Evolutionary conservation across 371 early-diverging fungal genomes (phyloP), one percentile per base, ranked within the genome.

Genomic region (Rhizopus sp.): DNA sequence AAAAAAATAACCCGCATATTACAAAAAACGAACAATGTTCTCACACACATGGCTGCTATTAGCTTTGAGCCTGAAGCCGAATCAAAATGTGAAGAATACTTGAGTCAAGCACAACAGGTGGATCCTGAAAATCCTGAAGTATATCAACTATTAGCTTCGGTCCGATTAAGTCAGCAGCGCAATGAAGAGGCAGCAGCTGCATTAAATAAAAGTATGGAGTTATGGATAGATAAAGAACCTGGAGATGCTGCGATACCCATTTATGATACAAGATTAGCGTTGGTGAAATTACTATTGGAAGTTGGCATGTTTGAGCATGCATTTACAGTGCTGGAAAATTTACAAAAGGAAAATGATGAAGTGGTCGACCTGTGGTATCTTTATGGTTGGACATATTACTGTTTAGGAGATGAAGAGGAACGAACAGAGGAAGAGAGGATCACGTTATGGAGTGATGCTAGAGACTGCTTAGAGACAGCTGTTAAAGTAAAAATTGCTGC

Each of bases 11-110:
- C 23, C 2, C 23, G 23, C 2, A 23, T 2, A 29, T 48, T 29
- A 47, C 13, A 33, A 46, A 44, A 9, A 41, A 32, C 8, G 31
- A 38, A 50, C 9, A 17, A 12, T 8, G 3, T 1, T 42, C n/a
- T 1, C 39, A 47, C 46, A 7, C n/a, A 12, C 44, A 7, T 13
- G 17, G 33, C 32, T 17, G 17, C 0, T 38, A 30, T 8, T 60
- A 91, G 92, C 70, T 95, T 94, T 69, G 94, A 94, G 55, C 85
- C 87, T 12, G 89, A 93, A 48, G 98, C 98, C 6, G 96, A 95
- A 72, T 70, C 80, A 44, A 82, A 80, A 47, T 94, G 96, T 68
- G 93, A 93, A 66, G 67, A 78, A 37, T 90, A 82, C 63, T 66
- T 93, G 59, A 60, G 69, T 42, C 80, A 84, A 41, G 97, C 94